These are phyloP conservation scores for Erythrobasidium hasegawianum DNA, from an alignment of 1,284 basidiomycete genomes.

Conservation along the genomic window DNA sequence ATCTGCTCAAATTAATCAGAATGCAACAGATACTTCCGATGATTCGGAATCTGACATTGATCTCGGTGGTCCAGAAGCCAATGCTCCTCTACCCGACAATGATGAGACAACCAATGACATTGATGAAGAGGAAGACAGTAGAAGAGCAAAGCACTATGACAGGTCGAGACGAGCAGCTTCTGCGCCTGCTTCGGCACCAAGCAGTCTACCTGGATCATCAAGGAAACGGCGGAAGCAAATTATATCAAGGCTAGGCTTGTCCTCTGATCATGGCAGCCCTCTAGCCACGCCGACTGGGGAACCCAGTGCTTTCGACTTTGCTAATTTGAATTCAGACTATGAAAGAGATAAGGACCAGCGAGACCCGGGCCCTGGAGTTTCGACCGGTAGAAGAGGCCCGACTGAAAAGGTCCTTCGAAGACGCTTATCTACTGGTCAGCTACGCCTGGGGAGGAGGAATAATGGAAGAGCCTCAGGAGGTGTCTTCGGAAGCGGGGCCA, in stretches of 20 bases:
- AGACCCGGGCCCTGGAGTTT: not conserved
- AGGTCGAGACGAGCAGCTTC: constrained; percentile 24
- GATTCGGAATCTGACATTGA: constrained; percentile 51
- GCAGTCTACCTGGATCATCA: not conserved
- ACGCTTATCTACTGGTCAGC: constrained; percentile 24
- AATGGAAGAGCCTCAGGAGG: not conserved
- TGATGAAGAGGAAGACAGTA: constrained; percentile 12
- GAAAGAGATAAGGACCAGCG: no score
- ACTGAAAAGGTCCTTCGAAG: constrained; percentile 7
- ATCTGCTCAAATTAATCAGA: not conserved
- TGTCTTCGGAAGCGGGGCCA: constrained; percentile 25
- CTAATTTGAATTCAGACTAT: not conserved
- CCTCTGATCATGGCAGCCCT: not conserved
- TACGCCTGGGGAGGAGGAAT: constrained; percentile 26
- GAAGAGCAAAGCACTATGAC: not conserved
- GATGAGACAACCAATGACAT: constrained; percentile 20
- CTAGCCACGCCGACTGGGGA: not conserved
- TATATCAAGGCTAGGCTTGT: constrained; percentile 13
- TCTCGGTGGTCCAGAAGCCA: constrained; percentile 40
- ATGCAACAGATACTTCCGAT: constrained; percentile 50
- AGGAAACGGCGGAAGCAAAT: constrained; percentile 22
- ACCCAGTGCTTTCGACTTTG: not conserved
- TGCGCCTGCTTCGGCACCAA: constrained; percentile 23
- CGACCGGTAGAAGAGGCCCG: not conserved
- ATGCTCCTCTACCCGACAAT: constrained; percentile 21